Conservation (phyloP, 768 basidiomycete species). For the Lactarius tabidus region DNA sequence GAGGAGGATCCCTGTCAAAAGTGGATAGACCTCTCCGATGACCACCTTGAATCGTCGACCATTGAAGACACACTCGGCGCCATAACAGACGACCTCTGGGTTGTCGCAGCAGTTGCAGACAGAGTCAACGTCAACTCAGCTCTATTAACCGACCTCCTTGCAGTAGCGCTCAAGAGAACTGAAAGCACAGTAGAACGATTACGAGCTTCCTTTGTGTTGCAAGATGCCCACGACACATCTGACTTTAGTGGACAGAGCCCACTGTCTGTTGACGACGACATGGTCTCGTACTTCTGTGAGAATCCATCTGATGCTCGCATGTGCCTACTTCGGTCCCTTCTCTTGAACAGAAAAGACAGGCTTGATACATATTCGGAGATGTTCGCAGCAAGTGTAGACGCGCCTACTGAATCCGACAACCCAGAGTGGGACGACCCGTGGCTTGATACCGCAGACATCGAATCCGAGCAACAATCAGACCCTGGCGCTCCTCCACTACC, state of each 20-base stretch:
- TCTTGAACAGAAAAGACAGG: slow-evolving; percentile 65
- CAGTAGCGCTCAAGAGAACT: slow-evolving; percentile 62
- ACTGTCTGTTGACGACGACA: slow-evolving; percentile 30
- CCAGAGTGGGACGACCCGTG: slow-evolving; percentile 77
- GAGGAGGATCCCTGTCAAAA: slow-evolving; percentile 33
- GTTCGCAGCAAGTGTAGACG: slow-evolving; percentile 33
- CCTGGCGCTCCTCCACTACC: slow-evolving; percentile 42
- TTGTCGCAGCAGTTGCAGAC: slow-evolving; percentile 68
- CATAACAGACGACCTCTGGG: slow-evolving; percentile 71
- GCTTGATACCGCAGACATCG: slow-evolving; percentile 47
- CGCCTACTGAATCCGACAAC: slow-evolving; percentile 32
- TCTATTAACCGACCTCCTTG: slow-evolving; percentile 55
- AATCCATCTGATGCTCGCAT: slow-evolving; percentile 60
- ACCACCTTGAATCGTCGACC: slow-evolving; percentile 49
- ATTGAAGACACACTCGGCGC: slow-evolving; percentile 46
- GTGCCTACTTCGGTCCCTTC: slow-evolving; percentile 58
- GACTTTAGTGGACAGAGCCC: slow-evolving; percentile 19
- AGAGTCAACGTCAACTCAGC: slow-evolving; percentile 54
- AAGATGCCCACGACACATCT: slow-evolving; percentile 23
- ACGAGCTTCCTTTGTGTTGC: slow-evolving; percentile 25
- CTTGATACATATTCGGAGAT: slow-evolving; percentile 72
- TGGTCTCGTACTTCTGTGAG: slow-evolving; percentile 53
- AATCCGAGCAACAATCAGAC: slow-evolving; percentile 21
- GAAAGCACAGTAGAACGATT: slow-evolving; percentile 40
- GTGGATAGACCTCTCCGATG: slow-evolving; percentile 57